Base-by-base conservation (phyloP, 1,284 basidiomycete genomes). In the Porodaedalea pini region DNA sequence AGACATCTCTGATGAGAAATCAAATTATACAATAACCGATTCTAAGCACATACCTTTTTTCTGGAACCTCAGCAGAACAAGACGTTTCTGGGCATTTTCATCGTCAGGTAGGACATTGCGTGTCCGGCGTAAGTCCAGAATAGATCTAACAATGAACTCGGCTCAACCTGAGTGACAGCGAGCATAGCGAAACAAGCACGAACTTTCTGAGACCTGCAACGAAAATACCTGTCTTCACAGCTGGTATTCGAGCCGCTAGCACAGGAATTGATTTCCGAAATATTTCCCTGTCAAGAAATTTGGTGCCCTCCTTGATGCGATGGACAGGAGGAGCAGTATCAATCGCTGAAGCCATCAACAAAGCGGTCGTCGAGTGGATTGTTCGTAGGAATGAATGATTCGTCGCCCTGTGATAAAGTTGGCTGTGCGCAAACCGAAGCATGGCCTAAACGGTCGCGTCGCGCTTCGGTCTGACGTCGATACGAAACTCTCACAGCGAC, bases 101-200 rank as follows among this genome's bases (percentile, higher is more conserved):
- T 80, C 76, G 66, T 83, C 79, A 29, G 71, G 70, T 1, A 82
- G 70, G 8, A 93, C 83, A 23, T 72, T 80, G 58, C 78, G 82
- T 21, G 85, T 70, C 71, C 81, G 87, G 8, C 86, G 84, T 3
- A 92, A 67, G 70, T 89, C 81, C 63, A 92, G 73, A 39, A 85
- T 64, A 17, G 71, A 71, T 44, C 21, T 60, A 51, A 45, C 41
- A 53, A 45, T 48, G 17, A 32, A 51, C 58, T 19, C 61, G 27
- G 43, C 50, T 25, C 54, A 56, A n/a, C 25, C 34, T 34, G 48
- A 44, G 39, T 27, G 39, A 50, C 49, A 54, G 52, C 44, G 37
- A 44, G 21, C 47, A 51, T 34, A 39, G 34, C 11, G 29, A 60
- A 44, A 55, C 37, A 36, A 78, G 54, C 63, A 91, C 89, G 77